Conservation (phyloP, 106 monocot genomes). For the Dendrobium catenatum region DNA sequence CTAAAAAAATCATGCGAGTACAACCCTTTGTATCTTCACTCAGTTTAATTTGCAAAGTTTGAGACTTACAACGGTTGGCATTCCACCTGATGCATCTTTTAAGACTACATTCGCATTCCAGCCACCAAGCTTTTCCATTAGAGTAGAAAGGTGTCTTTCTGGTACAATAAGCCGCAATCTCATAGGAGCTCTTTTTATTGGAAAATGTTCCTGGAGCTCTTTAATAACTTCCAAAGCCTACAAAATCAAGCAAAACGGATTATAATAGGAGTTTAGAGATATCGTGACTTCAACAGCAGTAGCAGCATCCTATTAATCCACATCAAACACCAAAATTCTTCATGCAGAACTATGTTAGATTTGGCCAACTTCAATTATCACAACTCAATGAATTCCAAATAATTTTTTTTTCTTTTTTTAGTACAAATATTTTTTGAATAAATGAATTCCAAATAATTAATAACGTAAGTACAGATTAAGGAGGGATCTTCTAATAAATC, state of each 20-base stretch:
- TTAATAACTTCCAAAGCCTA: constrained; percentile 89
- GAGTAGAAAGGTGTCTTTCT: constrained; percentile 32
- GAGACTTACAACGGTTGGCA: constrained; percentile 61
- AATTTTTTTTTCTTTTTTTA: too few species aligned
- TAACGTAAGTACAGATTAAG: not conserved
- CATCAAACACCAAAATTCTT: not conserved
- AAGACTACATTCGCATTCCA: constrained; percentile 66
- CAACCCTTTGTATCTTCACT: not conserved
- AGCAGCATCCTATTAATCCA: not conserved
- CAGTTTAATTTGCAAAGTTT: not conserved
- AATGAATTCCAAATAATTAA: not conserved
- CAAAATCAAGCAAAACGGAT: constrained; percentile 1
- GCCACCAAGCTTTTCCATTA: constrained; percentile 50
- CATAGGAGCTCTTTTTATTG: constrained; percentile 90
- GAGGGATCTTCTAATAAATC: not conserved
- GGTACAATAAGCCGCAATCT: constrained; percentile 63
- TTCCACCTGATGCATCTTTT: constrained; percentile 57
- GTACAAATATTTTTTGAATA: too few species aligned
- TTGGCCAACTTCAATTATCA: not conserved
- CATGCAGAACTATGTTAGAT: not conserved
- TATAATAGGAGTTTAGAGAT: not conserved
- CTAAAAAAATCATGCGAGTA: not conserved
- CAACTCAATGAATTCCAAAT: not conserved
- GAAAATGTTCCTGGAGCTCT: constrained; percentile 82
- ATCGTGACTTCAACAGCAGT: not conserved